A percentile compares a stretch with the other conserved stretches of the same genome.
phyloP scores from a whole-genome alignment of 257 asterid species.

The Scutellaria baicalensis region DNA sequence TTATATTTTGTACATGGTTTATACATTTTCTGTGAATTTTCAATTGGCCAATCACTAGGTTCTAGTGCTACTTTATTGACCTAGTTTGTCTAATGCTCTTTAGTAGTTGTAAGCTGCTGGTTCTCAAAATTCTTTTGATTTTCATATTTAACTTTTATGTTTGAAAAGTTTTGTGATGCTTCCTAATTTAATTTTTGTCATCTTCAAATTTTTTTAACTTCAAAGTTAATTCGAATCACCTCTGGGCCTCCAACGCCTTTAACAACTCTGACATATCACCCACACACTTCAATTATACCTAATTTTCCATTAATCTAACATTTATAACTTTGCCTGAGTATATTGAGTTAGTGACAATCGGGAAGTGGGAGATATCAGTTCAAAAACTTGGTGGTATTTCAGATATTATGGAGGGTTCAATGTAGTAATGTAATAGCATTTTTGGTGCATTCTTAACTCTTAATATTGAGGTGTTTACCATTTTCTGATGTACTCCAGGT shows the following conservation, averaged over 20 bases:
- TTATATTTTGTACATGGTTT: not conserved
- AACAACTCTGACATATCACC: no score
- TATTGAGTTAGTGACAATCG: no score
- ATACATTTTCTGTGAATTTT: not conserved
- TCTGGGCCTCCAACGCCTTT: no score
- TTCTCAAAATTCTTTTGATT: not conserved
- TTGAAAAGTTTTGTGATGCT: not conserved
- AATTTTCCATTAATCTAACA: no score
- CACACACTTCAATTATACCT: no score
- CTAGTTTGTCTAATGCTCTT: not conserved
- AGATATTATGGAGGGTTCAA: not conserved
- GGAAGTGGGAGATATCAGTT: not conserved
- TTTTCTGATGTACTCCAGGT: not conserved
- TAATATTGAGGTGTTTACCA: not conserved
- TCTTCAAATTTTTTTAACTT: not conserved
- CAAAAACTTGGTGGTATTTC: not conserved
- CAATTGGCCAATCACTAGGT: not conserved
- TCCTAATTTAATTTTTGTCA: not conserved
- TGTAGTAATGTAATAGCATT: not conserved
- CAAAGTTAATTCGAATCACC: no score
- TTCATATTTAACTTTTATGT: not conserved
- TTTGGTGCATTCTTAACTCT: not conserved
- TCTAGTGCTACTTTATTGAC: not conserved
- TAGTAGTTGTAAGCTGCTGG: not conserved
- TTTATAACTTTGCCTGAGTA: no score